Percentiles rank a stretch among this genome's conserved stretches.
Conservation (phyloP, 2,329 filamentous ascomycete species). For the Pseudogymnoascus sp. region DNA sequence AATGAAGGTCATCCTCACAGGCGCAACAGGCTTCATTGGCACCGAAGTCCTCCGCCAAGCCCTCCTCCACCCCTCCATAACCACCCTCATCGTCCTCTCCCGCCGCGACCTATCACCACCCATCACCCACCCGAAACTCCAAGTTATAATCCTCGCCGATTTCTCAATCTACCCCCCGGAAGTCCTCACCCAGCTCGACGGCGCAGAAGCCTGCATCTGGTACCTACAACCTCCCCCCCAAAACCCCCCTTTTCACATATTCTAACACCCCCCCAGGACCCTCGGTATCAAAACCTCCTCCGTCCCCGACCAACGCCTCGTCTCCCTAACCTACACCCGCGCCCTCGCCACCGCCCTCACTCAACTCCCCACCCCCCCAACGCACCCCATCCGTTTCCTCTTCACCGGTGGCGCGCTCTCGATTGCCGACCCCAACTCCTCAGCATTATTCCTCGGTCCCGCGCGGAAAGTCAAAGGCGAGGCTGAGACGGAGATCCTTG, state of each 20-base stretch:
- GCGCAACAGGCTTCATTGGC: slow-evolving; percentile 51
- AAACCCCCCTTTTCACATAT: background rate
- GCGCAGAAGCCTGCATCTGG: slow-evolving; percentile 41
- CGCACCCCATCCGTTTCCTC: background rate
- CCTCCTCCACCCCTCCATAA: slow-evolving; percentile 43
- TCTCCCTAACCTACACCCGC: background rate
- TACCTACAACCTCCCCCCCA: slow-evolving; percentile 15
- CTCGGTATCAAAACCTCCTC: slow-evolving; percentile 5
- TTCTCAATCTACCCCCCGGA: slow-evolving; percentile 45
- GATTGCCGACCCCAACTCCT: background rate
- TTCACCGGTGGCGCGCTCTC: background rate
- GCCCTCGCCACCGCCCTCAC: background rate
- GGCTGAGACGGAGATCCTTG: background rate
- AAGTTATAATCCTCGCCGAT: slow-evolving; percentile 45
- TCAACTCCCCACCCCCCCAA: background rate
- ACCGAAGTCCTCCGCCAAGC: slow-evolving; percentile 45
- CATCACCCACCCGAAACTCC: slow-evolving; percentile 40
- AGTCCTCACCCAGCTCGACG: slow-evolving; percentile 34
- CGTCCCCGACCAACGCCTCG: background rate
- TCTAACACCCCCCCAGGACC: background rate
- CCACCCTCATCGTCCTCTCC: slow-evolving; percentile 43
- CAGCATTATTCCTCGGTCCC: background rate
- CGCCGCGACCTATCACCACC: slow-evolving; percentile 41
- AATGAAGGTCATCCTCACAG: slow-evolving; percentile 55
- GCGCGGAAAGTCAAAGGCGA: background rate